A percentile compares a stretch with the other conserved stretches of the same genome.
These are phyloP conservation scores for Globisporangium uncinulatum DNA, from an alignment of 352 stramenopile species.

Conservation along the genomic window DNA sequence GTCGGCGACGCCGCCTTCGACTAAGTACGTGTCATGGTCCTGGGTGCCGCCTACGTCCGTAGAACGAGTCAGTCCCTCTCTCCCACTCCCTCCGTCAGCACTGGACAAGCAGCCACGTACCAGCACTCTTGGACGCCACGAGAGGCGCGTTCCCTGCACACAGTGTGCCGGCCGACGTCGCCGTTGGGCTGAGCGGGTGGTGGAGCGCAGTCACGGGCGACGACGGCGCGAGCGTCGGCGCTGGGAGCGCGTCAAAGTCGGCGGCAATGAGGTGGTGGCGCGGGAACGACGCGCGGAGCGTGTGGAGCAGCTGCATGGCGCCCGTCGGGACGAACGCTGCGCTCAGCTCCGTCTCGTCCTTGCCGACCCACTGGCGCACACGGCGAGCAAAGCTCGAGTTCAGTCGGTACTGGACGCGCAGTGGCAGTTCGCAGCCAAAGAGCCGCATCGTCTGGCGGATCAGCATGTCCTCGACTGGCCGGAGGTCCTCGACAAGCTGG, in stretches of 20 bases:
- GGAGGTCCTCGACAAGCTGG: constrained; percentile 37
- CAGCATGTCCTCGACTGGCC: constrained; percentile 58
- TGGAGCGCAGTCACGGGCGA: constrained; percentile 47
- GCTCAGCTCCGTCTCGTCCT: constrained; percentile 41
- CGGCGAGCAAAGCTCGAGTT: constrained; percentile 46
- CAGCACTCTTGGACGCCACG: constrained; percentile 78
- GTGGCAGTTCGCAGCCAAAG: constrained; percentile 70
- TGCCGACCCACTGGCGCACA: constrained; percentile 45
- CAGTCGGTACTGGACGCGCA: constrained; percentile 53
- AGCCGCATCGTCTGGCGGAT: constrained; percentile 67
- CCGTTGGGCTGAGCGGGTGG: constrained; percentile 60
- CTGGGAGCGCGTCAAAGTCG: constrained; percentile 84
- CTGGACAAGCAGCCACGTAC: constrained; percentile 10
- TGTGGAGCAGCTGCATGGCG: constrained; percentile 84
- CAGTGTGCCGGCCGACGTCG: constrained; percentile 60
- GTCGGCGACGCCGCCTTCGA: constrained; percentile 79
- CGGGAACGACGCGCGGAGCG: constrained; percentile 67
- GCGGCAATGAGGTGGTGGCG: constrained; percentile 84
- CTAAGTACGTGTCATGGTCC: constrained; percentile 87
- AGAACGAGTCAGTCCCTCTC: neutral
- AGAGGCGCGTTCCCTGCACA: constrained; percentile 82
- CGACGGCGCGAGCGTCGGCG: constrained; percentile 50
- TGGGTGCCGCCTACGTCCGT: constrained; percentile 58
- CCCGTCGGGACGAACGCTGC: constrained; percentile 87
- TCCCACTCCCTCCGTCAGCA: neutral